Conservation (phyloP, 257 asterid species). For the Nemophila menziesii region DNA sequence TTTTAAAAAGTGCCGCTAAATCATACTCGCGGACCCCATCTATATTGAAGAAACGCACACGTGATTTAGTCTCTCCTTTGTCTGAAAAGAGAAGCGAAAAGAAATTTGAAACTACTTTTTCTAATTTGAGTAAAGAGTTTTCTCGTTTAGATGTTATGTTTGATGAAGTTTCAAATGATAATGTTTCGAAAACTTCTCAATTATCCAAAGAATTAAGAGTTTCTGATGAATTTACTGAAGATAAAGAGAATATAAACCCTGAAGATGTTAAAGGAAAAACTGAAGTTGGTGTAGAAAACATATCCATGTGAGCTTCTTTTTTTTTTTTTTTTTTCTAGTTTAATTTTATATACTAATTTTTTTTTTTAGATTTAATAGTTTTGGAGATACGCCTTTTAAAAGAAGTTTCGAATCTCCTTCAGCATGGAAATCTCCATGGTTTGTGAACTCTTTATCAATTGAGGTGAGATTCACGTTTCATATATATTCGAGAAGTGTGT, state of each 20-base stretch:
- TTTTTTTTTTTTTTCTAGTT: background rate
- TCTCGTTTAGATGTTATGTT: slow-evolving; percentile 54
- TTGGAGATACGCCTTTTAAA: slow-evolving; percentile 67
- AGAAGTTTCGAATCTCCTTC: slow-evolving; percentile 87
- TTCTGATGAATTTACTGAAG: slow-evolving; percentile 19
- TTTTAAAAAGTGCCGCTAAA: slow-evolving; percentile 82
- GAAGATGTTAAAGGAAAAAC: slow-evolving; percentile 31
- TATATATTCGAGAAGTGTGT: background rate
- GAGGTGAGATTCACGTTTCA: slow-evolving; percentile 41
- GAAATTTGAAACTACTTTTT: slow-evolving; percentile 50
- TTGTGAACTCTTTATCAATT: slow-evolving; percentile 52
- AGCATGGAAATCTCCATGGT: slow-evolving; percentile 98
- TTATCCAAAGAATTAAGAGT: slow-evolving; percentile 21
- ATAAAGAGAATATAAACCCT: slow-evolving; percentile 53
- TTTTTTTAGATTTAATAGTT: slow-evolving; percentile 36
- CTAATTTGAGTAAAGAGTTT: slow-evolving; percentile 35
- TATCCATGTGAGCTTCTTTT: slow-evolving; percentile 55
- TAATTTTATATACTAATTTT: slow-evolving; percentile 1
- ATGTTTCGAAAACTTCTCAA: slow-evolving; percentile 17
- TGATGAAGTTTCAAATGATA: slow-evolving; percentile 29
- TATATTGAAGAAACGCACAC: slow-evolving; percentile 78
- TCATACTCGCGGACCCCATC: slow-evolving; percentile 74
- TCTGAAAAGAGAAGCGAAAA: slow-evolving; percentile 73
- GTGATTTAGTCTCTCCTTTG: slow-evolving; percentile 76
- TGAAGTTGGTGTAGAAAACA: slow-evolving; percentile 35